Evolutionary conservation across 1,284 basidiomycete species (phyloP).

Genomic region (Sanghuangporus baumii): DNA sequence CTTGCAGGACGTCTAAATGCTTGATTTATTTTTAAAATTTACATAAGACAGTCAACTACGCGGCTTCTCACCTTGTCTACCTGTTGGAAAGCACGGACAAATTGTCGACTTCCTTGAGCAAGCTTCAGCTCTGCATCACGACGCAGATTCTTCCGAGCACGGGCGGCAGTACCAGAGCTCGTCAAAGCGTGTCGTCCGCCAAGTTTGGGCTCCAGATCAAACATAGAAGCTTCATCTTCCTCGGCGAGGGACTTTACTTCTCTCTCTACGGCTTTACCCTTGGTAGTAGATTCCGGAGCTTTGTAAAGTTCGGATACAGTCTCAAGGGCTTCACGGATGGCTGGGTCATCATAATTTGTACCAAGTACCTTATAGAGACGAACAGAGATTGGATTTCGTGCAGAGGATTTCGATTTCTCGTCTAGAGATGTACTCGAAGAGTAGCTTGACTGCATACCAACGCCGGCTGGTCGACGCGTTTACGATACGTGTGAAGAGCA

Average conservation of each 20-base stretch:
- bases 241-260: not conserved
- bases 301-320: slow-evolving; percentile 77
- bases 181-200: slow-evolving; percentile 23
- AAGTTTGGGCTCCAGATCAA: slow-evolving; percentile 19
- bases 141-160: slow-evolving; percentile 73
- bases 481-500: not conserved
- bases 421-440: not conserved
- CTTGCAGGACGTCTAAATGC: slow-evolving; percentile 77
- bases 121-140: slow-evolving; percentile 81
- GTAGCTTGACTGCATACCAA: not conserved
- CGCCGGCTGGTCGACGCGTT: not conserved
- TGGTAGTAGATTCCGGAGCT: slow-evolving; percentile 1
- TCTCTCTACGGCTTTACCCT: not conserved
- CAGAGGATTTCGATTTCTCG: slow-evolving; percentile 10
- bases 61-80: slow-evolving; percentile 71
- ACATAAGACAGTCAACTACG: slow-evolving; percentile 6
- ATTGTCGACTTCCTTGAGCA: slow-evolving; percentile 73
- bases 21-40: slow-evolving; percentile 27
- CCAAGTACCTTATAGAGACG: slow-evolving; percentile 87
- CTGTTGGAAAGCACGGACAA: slow-evolving; percentile 77
- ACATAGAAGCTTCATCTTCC: slow-evolving; percentile 31
- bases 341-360: slow-evolving; percentile 77
- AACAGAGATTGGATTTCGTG: slow-evolving; percentile 65
- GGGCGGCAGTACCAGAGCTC: slow-evolving; percentile 50
- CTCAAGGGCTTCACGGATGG: slow-evolving; percentile 73